These are phyloP conservation scores for Ambispora gerdemannii DNA, from an alignment of 192 early-diverging fungal genomes.

Conservation along the genomic window DNA sequence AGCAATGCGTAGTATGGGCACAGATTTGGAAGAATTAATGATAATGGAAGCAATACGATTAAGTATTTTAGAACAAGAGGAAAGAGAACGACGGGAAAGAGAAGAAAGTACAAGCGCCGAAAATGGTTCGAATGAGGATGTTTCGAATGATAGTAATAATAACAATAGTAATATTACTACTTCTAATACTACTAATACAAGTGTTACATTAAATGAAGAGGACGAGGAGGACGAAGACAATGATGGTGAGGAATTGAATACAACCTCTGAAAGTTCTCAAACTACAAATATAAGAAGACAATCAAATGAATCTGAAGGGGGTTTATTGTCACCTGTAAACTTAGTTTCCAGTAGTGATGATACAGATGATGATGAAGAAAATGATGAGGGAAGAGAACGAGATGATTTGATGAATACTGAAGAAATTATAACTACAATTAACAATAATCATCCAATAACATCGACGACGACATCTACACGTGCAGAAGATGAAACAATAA, in stretches of 20 bases:
- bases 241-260: too few species aligned
- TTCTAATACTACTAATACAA: background rate
- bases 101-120: conserved; percentile 19
- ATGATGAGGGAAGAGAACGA: too few species aligned
- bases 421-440: too few species aligned
- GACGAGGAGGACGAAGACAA: conserved; percentile 31
- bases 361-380: background rate
- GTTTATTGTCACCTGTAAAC: background rate
- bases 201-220: background rate
- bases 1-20: conserved; percentile 73
- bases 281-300: too few species aligned
- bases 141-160: background rate
- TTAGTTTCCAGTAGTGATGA: background rate
- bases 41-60: conserved; percentile 86
- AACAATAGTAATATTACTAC: background rate
- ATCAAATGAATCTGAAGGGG: too few species aligned
- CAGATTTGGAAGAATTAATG: conserved; percentile 89
- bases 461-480: conserved; percentile 9
- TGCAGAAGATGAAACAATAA: conserved; percentile 17
- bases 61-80: conserved; percentile 64
- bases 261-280: too few species aligned
- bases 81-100: conserved; percentile 43
- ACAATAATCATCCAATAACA: background rate
- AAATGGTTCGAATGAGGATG: background rate
- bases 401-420: too few species aligned